Evolutionary conservation across 2,329 filamentous ascomycete species (phyloP).

Genomic region (Calonectria hawksworthii): DNA sequence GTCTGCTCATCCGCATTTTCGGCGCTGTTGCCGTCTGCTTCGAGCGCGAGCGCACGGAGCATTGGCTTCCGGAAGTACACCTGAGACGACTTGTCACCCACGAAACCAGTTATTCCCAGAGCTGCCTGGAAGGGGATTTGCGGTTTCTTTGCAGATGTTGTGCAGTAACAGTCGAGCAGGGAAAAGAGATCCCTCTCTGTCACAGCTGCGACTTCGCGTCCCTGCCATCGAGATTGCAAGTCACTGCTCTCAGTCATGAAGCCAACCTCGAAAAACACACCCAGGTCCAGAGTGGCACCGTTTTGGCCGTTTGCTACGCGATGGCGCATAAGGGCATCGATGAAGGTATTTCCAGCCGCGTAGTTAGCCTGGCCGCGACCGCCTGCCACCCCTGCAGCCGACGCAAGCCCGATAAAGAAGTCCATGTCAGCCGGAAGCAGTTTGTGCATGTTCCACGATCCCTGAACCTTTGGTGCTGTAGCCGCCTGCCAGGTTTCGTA

Average conservation of each 20-base stretch:
- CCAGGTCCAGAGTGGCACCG: not conserved
- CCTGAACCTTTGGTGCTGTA: not conserved
- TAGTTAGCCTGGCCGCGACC: not conserved
- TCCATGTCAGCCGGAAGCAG: not conserved
- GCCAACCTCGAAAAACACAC: not conserved
- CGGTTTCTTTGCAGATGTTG: not conserved
- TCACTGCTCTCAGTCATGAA: not conserved
- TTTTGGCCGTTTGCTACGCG: not conserved
- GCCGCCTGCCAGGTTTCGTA: not conserved
- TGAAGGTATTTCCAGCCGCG: constrained; percentile 3
- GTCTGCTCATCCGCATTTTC: not conserved
- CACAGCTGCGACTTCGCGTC: not conserved
- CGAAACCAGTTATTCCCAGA: not conserved
- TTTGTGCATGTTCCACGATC: not conserved
- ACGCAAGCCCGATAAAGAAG: not conserved
- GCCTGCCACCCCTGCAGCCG: not conserved
- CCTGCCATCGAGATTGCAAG: constrained; percentile 1
- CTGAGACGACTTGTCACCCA: not conserved
- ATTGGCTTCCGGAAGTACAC: constrained; percentile 1
- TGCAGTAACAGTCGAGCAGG: not conserved
- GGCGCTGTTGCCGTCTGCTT: not conserved
- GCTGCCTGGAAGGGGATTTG: not conserved
- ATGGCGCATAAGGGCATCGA: not conserved
- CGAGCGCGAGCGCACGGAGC: not conserved
- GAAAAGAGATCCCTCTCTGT: constrained; percentile 1